Conservation (phyloP, 2,329 filamentous ascomycete genomes). For the Colletotrichum gloeosporioides region DNA sequence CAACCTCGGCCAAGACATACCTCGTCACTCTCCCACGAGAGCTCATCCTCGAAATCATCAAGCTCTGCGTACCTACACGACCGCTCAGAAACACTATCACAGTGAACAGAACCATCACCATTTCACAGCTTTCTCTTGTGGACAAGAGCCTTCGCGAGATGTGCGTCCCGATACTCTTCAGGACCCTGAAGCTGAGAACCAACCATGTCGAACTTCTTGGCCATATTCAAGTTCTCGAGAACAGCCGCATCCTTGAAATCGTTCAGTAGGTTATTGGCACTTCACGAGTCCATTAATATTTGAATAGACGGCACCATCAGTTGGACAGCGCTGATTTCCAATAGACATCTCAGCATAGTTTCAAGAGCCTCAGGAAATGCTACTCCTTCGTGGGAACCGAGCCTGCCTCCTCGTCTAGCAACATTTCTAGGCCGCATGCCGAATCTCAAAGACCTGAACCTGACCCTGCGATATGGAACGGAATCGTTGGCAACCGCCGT, state of each 20-base stretch:
- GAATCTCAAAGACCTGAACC: background rate
- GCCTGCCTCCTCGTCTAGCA: background rate
- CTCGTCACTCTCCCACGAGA: background rate
- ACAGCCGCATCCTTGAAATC: background rate
- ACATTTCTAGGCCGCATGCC: accelerated
- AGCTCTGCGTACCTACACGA: background rate
- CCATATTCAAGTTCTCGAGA: background rate
- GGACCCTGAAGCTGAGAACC: background rate
- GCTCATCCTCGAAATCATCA: background rate
- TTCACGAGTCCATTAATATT: accelerated
- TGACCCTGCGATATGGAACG: accelerated
- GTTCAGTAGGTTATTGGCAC: background rate
- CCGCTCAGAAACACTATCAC: accelerated
- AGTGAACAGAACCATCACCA: background rate
- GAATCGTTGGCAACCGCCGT: accelerated
- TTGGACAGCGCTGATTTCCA: accelerated
- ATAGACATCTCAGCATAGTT: accelerated
- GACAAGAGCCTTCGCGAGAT: background rate
- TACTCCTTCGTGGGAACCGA: background rate
- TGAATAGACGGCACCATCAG: background rate
- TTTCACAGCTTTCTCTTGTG: background rate
- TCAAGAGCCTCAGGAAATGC: background rate
- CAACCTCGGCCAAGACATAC: background rate
- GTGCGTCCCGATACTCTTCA: background rate
- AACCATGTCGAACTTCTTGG: background rate